Conservation (phyloP, 371 early-diverging fungal genomes). For the Apophysomyces sp. region DNA sequence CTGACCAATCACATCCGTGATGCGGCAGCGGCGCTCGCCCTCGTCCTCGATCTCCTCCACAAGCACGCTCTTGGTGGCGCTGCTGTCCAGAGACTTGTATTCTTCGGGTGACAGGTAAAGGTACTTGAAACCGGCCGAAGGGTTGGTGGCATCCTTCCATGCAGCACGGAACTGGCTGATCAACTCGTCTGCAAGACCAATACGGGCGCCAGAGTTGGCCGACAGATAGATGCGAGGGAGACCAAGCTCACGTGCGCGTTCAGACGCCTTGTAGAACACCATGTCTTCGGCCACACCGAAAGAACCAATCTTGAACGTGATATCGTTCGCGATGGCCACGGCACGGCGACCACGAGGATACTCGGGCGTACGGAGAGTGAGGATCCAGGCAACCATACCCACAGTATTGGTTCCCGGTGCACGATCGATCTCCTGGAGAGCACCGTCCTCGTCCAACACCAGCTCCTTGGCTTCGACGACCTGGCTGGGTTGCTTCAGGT, state of each 20-base stretch:
- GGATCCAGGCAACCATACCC: constrained; percentile 97
- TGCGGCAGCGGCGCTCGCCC: constrained; percentile 79
- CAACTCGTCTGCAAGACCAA: constrained; percentile 95
- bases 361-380: constrained; percentile 91
- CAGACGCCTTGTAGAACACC: constrained; percentile 91
- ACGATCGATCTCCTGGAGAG: constrained; percentile 79
- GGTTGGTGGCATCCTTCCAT: constrained; percentile 84
- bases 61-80: constrained; percentile 62
- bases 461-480: constrained; percentile 84
- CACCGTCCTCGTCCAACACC: constrained; percentile 80
- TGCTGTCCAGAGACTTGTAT: constrained; percentile 57
- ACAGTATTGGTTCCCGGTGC: constrained; percentile 89
- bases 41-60: constrained; percentile 68
- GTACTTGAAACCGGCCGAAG: constrained; percentile 88
- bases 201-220: constrained; percentile 99
- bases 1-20: constrained; percentile 90
- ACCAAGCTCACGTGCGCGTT: constrained; percentile 83
- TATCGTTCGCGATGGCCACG: constrained; percentile 98
- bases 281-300: constrained; percentile 95
- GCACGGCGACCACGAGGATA: constrained; percentile 87
- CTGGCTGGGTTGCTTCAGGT: constrained; percentile 56
- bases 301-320: constrained; percentile 96
- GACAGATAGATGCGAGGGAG: constrained; percentile 96
- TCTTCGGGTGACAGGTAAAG: constrained; percentile 86
- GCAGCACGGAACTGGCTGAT: constrained; percentile 81